These are phyloP conservation scores for Rhizophora apiculata DNA, from an alignment of 345 rosid species.

Conservation along the genomic window DNA sequence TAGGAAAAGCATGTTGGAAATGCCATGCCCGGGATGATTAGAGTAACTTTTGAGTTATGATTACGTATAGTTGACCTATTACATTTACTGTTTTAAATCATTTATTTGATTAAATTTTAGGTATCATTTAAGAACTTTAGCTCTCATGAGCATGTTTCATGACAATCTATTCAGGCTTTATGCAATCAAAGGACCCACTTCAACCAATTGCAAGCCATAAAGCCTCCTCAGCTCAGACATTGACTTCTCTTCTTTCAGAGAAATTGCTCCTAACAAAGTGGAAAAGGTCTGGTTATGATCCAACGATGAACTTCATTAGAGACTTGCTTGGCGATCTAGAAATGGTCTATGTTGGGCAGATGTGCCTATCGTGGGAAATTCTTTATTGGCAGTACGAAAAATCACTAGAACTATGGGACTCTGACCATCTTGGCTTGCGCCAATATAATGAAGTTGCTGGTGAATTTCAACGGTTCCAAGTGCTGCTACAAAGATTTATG, in stretches of 20 bases:
- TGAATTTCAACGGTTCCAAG: conserved; percentile 92
- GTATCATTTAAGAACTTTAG: conserved; percentile 1
- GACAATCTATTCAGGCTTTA: conserved; percentile 46
- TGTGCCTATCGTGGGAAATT: conserved; percentile 97
- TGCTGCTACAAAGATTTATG: conserved; percentile 75
- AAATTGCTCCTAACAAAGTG: conserved; percentile 43
- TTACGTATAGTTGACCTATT: conserved; percentile 11
- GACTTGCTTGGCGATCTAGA: conserved; percentile 74
- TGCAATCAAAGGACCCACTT: conserved; percentile 64
- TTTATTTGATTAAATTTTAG: conserved; percentile 10
- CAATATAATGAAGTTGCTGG: conserved; percentile 80
- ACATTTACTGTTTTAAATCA: neutral
- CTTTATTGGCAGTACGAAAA: conserved; percentile 93
- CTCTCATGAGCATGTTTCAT: conserved; percentile 8
- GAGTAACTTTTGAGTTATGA: conserved; percentile 13
- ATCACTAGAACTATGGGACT: conserved; percentile 65
- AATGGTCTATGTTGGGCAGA: conserved; percentile 84
- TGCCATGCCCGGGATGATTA: neutral
- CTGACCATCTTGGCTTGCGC: conserved; percentile 52
- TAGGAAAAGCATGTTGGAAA: neutral
- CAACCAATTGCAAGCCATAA: conserved; percentile 39
- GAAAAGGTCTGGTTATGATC: conserved; percentile 49
- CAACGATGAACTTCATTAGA: conserved; percentile 47
- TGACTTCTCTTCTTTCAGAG: conserved; percentile 47
- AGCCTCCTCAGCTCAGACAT: conserved; percentile 29